Conservation (phyloP, 1,284 basidiomycete genomes). For the Vanrija humicola region DNA sequence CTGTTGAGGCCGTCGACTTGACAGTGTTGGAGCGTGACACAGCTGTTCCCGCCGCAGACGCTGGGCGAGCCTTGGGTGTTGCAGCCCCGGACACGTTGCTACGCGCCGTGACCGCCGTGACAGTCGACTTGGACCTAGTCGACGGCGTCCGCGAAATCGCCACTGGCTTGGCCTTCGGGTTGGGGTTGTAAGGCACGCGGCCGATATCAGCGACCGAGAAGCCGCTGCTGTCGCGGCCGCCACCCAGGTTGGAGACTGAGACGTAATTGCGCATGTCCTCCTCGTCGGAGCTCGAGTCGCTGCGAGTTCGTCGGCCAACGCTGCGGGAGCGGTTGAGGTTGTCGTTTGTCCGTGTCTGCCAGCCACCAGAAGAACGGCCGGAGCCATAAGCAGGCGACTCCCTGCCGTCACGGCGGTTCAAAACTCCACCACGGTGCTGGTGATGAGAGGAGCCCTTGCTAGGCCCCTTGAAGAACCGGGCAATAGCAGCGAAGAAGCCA, state of each 20-base stretch:
- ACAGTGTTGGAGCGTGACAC: constrained; percentile 26
- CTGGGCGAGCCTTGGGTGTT: not conserved
- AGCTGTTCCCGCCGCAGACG: constrained; percentile 8
- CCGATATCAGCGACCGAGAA: constrained; percentile 43
- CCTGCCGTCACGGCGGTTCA: not conserved
- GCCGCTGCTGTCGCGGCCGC: constrained; percentile 17
- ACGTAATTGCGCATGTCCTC: constrained; percentile 37
- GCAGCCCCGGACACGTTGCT: not conserved
- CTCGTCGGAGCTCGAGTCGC: constrained; percentile 40
- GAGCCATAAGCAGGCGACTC: constrained; percentile 10
- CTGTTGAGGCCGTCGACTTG: constrained; percentile 17
- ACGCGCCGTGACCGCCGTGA: constrained; percentile 20
- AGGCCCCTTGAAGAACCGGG: constrained; percentile 39
- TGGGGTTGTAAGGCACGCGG: constrained; percentile 4
- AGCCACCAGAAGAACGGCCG: constrained; percentile 32
- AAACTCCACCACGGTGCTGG: too few species aligned
- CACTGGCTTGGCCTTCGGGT: not conserved
- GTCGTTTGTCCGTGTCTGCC: constrained; percentile 45
- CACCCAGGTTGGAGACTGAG: constrained; percentile 36
- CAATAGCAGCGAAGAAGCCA: constrained; percentile 46
- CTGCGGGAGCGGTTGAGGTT: constrained; percentile 36
- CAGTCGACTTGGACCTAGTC: constrained; percentile 32
- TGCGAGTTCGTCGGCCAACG: constrained; percentile 19
- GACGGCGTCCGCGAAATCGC: constrained; percentile 29
- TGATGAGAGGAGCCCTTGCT: not conserved